phyloP scores from a whole-genome alignment of 805 yeast genomes.

The Sugiyamaella marilandica region DNA sequence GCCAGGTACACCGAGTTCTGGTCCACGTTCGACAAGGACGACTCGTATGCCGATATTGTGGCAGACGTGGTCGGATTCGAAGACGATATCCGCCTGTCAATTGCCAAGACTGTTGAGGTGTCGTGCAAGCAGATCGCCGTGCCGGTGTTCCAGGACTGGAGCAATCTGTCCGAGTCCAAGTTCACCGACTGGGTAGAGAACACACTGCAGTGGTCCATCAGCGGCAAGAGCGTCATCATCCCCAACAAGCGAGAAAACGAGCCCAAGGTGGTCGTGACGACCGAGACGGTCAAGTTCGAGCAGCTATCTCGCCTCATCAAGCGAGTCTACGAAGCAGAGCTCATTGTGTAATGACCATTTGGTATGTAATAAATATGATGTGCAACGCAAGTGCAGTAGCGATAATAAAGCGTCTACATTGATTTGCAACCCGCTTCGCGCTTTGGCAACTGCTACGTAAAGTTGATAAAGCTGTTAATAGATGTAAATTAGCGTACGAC shows the following conservation, averaged over 20 bases:
- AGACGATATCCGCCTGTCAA: slow-evolving; percentile 29
- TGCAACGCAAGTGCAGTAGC: too few relatives aligned
- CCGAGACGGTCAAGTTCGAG: slow-evolving; percentile 27
- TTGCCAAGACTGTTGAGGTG: slow-evolving; percentile 28
- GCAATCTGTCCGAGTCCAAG: slow-evolving; percentile 25
- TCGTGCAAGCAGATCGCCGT: slow-evolving; percentile 27
- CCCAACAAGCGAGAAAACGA: slow-evolving; percentile 29
- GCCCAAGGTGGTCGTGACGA: slow-evolving; percentile 27
- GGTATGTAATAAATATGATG: neutral
- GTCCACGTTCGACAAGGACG: slow-evolving; percentile 29
- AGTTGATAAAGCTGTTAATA: too few relatives aligned
- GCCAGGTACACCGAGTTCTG: slow-evolving; percentile 33
- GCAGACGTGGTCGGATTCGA: slow-evolving; percentile 34
- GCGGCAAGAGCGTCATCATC: slow-evolving; percentile 23
- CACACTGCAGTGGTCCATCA: slow-evolving; percentile 28
- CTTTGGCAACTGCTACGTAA: too few relatives aligned
- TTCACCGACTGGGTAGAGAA: slow-evolving; percentile 27
- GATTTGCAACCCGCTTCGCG: too few relatives aligned
- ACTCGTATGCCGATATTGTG: slow-evolving; percentile 31
- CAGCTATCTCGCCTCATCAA: slow-evolving; percentile 30
- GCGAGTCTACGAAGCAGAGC: slow-evolving; percentile 28
- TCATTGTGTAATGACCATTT: neutral
- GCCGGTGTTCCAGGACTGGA: slow-evolving; percentile 29
- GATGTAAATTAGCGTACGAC: too few relatives aligned
- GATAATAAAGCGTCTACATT: too few relatives aligned